Base-by-base conservation (phyloP, 2,329 filamentous ascomycete species). In the Fusarium illudens region DNA sequence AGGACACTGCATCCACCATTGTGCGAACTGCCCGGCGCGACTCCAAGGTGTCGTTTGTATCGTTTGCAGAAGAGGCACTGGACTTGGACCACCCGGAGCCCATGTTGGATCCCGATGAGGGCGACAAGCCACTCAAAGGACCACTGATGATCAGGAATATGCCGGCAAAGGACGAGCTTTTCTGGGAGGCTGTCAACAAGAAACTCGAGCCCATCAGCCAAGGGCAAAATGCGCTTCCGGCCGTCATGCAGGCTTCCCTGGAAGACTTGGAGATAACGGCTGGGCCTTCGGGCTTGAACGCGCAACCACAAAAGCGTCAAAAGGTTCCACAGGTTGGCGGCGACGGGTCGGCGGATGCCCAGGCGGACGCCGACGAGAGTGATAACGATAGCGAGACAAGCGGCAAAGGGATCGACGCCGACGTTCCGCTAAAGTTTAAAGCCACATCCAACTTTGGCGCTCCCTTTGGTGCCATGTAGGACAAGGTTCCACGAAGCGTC, bases 61-160 rank as follows among this genome's bases (percentile, higher is more conserved):
- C 65, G 10, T 37, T 34, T 22, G 27, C 50, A 9, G 50, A 57
- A 44, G 64, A 74, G 17, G 42, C 56, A 7, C 20, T 30, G n/a
- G 53, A 65, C 22, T 32, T 62, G 13, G 62, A 70, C 19, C 65
- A 74, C 42, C 64, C 63, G 10, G 74, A 78, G 50, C 71, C 71
- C 4, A 67, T 68, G 8, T 68, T 83, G 32, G 80, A 84, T 27
- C 77, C 81, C 5, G 71, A 75, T 9, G 80, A 83, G 34, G 57
- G 42, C 5, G 86, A 87, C 62, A 77, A 75, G 1, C 76, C 79
- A 19, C 77, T 88, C 30, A 84, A 81, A 55, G 86, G 84, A 0
- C 86, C 86, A 9, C 69, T 88, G 51, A 85, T 84, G 78, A 78
- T 88, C 34, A 80, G 82, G 60, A 88, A 88, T 64, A 83, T 85